Conservation (phyloP, 1,139 yeast species). For the Hyphopichia wangnamkhiaoensis region DNA sequence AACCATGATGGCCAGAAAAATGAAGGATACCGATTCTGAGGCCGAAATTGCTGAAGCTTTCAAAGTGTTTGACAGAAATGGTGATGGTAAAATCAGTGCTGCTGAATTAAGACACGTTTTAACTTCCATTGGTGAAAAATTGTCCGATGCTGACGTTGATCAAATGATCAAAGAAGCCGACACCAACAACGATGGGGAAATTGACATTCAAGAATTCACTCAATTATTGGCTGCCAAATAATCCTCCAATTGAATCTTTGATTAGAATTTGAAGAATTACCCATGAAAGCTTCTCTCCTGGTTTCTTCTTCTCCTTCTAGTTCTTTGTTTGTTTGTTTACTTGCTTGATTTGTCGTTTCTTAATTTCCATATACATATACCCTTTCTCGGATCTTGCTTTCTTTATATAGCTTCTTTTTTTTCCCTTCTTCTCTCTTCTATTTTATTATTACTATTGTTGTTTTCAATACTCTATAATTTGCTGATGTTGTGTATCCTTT, state of each 20-base stretch:
- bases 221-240: slow-evolving; percentile 62
- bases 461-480: neutral
- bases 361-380: neutral
- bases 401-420: neutral
- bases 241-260: slow-evolving; percentile 1
- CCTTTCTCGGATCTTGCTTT: neutral
- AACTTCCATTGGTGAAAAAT: slow-evolving; percentile 94
- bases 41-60: slow-evolving; percentile 97
- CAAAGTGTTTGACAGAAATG: slow-evolving; percentile 91
- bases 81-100: slow-evolving; percentile 94
- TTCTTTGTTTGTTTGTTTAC: neutral
- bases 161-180: slow-evolving; percentile 97
- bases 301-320: neutral
- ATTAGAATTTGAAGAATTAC: too few relatives aligned
- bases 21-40: slow-evolving; percentile 94
- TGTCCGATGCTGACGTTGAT: slow-evolving; percentile 93
- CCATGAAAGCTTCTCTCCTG: too few relatives aligned
- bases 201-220: slow-evolving; percentile 93
- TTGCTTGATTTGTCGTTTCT: too few relatives aligned
- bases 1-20: slow-evolving; percentile 91
- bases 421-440: neutral
- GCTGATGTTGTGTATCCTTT: neutral
- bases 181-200: slow-evolving; percentile 93
- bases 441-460: too few relatives aligned
- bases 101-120: slow-evolving; percentile 96